phyloP scores from a whole-genome alignment of 495 filamentous ascomycete species.

The Diplogelasinospora grovesii region DNA sequence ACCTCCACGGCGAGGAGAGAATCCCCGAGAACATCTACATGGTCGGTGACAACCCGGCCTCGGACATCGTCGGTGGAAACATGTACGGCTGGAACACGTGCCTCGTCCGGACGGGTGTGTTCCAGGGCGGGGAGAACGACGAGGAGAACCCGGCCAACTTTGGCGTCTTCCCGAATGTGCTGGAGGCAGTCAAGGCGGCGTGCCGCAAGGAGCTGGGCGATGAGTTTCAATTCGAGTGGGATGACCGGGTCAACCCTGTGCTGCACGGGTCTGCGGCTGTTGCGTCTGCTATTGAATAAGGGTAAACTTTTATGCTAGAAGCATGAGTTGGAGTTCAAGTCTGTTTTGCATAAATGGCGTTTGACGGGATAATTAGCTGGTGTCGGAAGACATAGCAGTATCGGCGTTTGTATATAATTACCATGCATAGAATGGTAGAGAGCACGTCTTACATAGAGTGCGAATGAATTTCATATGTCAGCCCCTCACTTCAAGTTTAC shows the following conservation, averaged over 20 bases:
- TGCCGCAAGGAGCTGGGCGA: conserved; percentile 72
- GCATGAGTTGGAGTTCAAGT: too few relatives aligned
- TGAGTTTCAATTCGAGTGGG: conserved; percentile 48
- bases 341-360: too few relatives aligned
- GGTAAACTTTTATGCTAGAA: not conserved
- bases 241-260: conserved; percentile 56
- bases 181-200: conserved; percentile 90
- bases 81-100: conserved; percentile 81
- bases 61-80: conserved; percentile 73
- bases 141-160: conserved; percentile 94
- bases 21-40: conserved; percentile 73
- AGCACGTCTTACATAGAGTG: too few relatives aligned
- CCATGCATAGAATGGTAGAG: too few relatives aligned
- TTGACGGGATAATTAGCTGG: too few relatives aligned
- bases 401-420: too few relatives aligned
- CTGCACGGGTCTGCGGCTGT: conserved; percentile 49
- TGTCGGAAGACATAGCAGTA: too few relatives aligned
- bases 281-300: conserved; percentile 45
- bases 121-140: conserved; percentile 62
- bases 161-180: conserved; percentile 77
- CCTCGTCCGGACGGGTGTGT: conserved; percentile 62
- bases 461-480: too few relatives aligned
- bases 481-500: too few relatives aligned
- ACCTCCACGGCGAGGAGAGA: conserved; percentile 63
- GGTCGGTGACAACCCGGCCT: conserved; percentile 75